Base-by-base conservation (phyloP, 2,329 filamentous ascomycete genomes). In the Fusarium nisikadoi region DNA sequence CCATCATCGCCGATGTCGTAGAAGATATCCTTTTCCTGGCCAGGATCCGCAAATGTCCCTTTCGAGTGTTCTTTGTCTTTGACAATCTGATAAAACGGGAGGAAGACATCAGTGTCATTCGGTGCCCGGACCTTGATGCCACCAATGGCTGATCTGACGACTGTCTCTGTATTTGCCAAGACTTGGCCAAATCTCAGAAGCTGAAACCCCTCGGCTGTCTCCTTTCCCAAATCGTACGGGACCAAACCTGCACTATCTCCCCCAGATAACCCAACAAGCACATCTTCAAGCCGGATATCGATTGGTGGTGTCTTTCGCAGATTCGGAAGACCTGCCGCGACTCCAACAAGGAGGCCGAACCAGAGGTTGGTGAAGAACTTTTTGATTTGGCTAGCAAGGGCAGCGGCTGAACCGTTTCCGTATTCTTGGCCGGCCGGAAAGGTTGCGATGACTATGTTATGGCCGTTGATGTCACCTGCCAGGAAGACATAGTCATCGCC, bases 271-370 rank as follows among this genome's bases (percentile, higher is more conserved):
- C 73, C 78, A 3, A 83, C 79, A 9, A 83, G 75, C 1, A 83
- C 75, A 67, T 83, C 80, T 2, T 81, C 81, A n/a, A 83, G 75
- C 6, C 81, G 78, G 17, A 83, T 83, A 65, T 83, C 81, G 5
- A 72, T 70, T 4, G 75, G 72, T 0, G 80, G 79, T 4, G 2
- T 53, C 42, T 53, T 38, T 2, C 45, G 53, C 6, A 80, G 65
- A 33, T 79, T 72, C 0, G 80, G 81, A 5, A 83, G 75, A 0
- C 81, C 81, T 1, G 80, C 78, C 8, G 79, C 80, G 14, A 83
- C 75, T 29, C 81, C 81, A 14, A 83, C 80, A 3, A 83, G 71
- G 2, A 84, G 71, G 2, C 80, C 79, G 38, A 81, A 81, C 76
- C 79, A 80, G 19, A 84, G 71, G 50, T 81, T 82, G 0, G 77